phyloP scores from a whole-genome alignment of 192 early-diverging fungal genomes.

The Ambispora gerdemannii region DNA sequence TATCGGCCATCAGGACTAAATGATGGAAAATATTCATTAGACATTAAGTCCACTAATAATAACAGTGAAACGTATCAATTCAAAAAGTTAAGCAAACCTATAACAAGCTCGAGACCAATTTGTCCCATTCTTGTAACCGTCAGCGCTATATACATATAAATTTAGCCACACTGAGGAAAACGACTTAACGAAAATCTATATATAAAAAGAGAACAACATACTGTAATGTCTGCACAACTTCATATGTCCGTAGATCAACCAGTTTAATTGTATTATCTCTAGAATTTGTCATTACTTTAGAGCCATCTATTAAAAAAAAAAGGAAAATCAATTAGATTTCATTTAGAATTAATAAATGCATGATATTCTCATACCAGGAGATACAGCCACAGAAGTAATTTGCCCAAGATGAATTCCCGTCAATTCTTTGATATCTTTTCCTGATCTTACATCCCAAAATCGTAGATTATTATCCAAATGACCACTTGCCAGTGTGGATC shows the following conservation, averaged over 20 bases:
- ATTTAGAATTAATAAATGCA: not conserved
- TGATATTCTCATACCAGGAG: slow-evolving; percentile 50
- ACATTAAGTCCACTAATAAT: not conserved
- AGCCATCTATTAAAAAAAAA: slow-evolving; percentile 50
- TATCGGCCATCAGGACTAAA: slow-evolving; percentile 82
- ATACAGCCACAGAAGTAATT: slow-evolving; percentile 80
- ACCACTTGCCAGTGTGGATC: slow-evolving; percentile 79
- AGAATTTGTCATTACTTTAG: slow-evolving; percentile 85
- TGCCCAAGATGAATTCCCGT: slow-evolving; percentile 81
- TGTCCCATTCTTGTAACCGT: slow-evolving; percentile 73
- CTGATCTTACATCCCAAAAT: slow-evolving; percentile 85
- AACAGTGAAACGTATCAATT: no score
- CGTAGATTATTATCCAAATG: slow-evolving; percentile 93
- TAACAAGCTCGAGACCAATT: slow-evolving; percentile 90
- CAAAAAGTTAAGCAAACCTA: slow-evolving; percentile 52
- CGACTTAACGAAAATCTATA: not conserved
- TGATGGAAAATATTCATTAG: not conserved
- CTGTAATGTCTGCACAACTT: slow-evolving; percentile 63
- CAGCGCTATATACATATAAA: slow-evolving; percentile 44
- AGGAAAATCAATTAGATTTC: not conserved
- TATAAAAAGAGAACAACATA: slow-evolving; percentile 34
- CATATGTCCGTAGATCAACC: slow-evolving; percentile 77
- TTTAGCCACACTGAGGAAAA: not conserved
- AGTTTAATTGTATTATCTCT: slow-evolving; percentile 89
- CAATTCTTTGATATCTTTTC: slow-evolving; percentile 80